Evolutionary conservation across 2,329 filamentous ascomycete genomes (phyloP).

Genomic region (Phoma sp.): DNA sequence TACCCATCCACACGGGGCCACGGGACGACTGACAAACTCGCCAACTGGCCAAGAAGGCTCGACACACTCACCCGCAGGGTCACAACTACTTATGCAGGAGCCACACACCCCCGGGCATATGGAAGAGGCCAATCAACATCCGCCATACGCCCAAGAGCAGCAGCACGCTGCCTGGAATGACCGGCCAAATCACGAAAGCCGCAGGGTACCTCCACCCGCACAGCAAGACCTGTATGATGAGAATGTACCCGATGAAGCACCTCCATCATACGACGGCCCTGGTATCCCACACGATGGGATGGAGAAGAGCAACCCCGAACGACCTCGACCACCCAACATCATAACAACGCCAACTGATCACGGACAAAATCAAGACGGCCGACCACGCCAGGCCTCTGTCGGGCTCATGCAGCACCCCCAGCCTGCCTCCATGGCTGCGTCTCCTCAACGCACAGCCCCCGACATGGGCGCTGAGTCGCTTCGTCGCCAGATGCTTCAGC

Average conservation of each 20-base stretch:
- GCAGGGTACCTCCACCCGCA: slow-evolving; percentile 8
- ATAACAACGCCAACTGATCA: slow-evolving; percentile 21
- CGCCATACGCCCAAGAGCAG: slow-evolving; percentile 4
- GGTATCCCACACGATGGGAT: slow-evolving; percentile 38
- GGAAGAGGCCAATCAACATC: slow-evolving; percentile 12
- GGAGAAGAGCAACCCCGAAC: slow-evolving; percentile 38
- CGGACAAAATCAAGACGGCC: slow-evolving; percentile 23
- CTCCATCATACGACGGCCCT: slow-evolving; percentile 43
- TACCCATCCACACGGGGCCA: slow-evolving; percentile 25
- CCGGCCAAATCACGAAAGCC: background rate
- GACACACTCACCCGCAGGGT: slow-evolving; percentile 27
- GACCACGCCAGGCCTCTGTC: slow-evolving; percentile 41
- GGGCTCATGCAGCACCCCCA: slow-evolving; percentile 47
- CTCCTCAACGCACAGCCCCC: slow-evolving; percentile 41
- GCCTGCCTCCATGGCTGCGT: slow-evolving; percentile 49
- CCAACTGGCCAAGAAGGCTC: slow-evolving; percentile 31
- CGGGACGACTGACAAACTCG: slow-evolving; percentile 33
- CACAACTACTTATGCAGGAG: slow-evolving; percentile 31
- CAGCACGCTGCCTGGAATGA: slow-evolving; percentile 15
- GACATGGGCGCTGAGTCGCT: slow-evolving; percentile 48
- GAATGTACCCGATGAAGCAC: slow-evolving; percentile 36
- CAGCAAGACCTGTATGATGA: slow-evolving; percentile 29
- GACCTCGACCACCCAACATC: slow-evolving; percentile 39
- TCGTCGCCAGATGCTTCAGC: slow-evolving; percentile 41
- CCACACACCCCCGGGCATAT: slow-evolving; percentile 32